phyloP scores from a whole-genome alignment of 805 yeast species.

The Hanseniaspora nectarophila region DNA sequence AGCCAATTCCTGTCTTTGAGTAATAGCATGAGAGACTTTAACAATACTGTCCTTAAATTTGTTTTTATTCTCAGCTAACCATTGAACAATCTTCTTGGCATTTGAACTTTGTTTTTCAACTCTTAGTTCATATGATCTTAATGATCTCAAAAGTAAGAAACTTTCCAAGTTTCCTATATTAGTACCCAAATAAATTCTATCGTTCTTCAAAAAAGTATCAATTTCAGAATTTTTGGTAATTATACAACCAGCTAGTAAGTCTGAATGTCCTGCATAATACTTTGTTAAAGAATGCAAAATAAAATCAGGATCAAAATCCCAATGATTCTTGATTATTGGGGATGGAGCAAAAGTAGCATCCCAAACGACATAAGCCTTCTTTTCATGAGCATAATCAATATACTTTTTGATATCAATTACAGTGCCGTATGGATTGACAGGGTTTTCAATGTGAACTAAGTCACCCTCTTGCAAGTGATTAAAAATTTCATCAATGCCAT shows the following conservation, averaged over 20 bases:
- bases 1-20: constrained; percentile 37
- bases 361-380: constrained; percentile 60
- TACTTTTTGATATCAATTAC: constrained; percentile 49
- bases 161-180: constrained; percentile 69
- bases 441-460: constrained; percentile 73
- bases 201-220: constrained; percentile 39
- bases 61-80: constrained; percentile 38
- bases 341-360: constrained; percentile 86
- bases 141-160: constrained; percentile 60
- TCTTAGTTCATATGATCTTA: constrained; percentile 70
- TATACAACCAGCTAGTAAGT: constrained; percentile 69
- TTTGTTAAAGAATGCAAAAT: constrained; percentile 91
- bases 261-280: constrained; percentile 93
- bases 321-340: constrained; percentile 75
- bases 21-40: constrained; percentile 56
- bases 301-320: constrained; percentile 71
- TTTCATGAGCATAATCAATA: constrained; percentile 60
- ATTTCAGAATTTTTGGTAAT: constrained; percentile 46
- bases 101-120: constrained; percentile 51
- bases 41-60: constrained; percentile 38
- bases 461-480: constrained; percentile 46
- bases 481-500: constrained; percentile 39
- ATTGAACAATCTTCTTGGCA: constrained; percentile 51
- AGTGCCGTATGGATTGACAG: constrained; percentile 73
- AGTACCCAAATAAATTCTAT: constrained; percentile 65